Evolutionary conservation across 306 rosid species (phyloP).

Genomic region (Dryas octopetala): DNA sequence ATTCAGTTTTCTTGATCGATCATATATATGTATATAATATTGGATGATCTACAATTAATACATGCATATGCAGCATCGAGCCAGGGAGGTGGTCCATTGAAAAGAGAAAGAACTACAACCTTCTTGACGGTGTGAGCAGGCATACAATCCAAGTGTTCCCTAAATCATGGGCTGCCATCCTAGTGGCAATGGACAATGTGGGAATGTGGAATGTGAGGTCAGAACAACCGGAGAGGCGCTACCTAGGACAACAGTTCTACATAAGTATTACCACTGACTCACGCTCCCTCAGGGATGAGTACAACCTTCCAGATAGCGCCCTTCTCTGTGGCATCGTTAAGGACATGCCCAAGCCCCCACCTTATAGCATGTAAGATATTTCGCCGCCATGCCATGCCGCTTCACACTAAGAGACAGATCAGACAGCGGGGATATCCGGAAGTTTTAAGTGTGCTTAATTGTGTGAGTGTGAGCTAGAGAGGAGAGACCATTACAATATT

Average conservation of each 20-base stretch:
- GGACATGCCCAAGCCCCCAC: constrained; percentile 45
- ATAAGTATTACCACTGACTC: constrained; percentile 42
- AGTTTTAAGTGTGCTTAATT: neutral
- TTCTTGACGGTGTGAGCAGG: constrained; percentile 74
- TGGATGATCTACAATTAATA: neutral
- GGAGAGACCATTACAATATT: neutral
- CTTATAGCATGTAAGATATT: constrained; percentile 23
- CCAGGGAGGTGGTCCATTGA: constrained; percentile 79
- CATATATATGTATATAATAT: neutral
- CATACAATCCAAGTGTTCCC: constrained; percentile 74
- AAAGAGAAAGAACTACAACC: constrained; percentile 53
- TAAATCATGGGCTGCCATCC: constrained; percentile 62
- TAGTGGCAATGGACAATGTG: constrained; percentile 56
- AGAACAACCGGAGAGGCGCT: constrained; percentile 53
- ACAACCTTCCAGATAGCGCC: constrained; percentile 40
- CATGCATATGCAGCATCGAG: constrained; percentile 39
- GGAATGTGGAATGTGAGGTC: constrained; percentile 76
- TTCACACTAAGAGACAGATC: neutral
- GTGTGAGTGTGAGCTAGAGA: constrained; percentile 8
- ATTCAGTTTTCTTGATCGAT: too few relatives aligned
- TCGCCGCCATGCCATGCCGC: constrained; percentile 12
- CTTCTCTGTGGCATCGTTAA: constrained; percentile 48
- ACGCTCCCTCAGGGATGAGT: constrained; percentile 63
- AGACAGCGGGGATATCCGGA: neutral
- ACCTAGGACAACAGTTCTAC: constrained; percentile 69